phyloP scores from a whole-genome alignment of 441 rosid species.

The Syzygium syzygioides region DNA sequence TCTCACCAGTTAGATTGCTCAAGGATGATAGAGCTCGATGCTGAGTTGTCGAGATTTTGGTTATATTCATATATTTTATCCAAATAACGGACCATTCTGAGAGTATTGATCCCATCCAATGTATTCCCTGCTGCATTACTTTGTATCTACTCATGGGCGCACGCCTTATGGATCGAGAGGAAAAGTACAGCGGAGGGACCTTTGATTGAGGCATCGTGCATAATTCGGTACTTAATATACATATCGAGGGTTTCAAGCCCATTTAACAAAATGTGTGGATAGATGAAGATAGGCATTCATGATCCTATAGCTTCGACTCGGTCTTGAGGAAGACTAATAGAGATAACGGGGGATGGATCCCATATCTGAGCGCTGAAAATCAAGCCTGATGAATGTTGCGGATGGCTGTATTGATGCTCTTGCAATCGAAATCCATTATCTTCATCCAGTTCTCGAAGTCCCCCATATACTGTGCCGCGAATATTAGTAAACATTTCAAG shows the following conservation, averaged over 20 bases:
- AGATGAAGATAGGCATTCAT: no score
- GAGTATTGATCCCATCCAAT: neutral
- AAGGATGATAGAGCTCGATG: neutral
- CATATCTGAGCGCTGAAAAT: neutral
- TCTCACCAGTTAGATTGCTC: neutral
- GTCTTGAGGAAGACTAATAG: neutral
- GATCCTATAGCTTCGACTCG: neutral
- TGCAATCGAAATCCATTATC: slow-evolving; percentile 81
- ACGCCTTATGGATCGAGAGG: neutral
- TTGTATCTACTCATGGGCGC: neutral
- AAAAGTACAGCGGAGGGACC: neutral
- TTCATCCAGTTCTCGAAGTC: slow-evolving; percentile 94
- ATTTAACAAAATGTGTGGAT: neutral
- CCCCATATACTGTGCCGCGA: slow-evolving; percentile 51
- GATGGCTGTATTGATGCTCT: slow-evolving; percentile 60
- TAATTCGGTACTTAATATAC: neutral
- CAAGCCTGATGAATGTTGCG: slow-evolving; percentile 48
- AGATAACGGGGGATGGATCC: neutral
- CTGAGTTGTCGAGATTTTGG: neutral
- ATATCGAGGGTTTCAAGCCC: neutral
- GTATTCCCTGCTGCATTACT: neutral
- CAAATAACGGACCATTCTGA: neutral
- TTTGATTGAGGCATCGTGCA: neutral
- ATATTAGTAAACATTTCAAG: no score
- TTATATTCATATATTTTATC: neutral